A percentile compares a stretch with the other conserved stretches of the same genome.
Evolutionary conservation across 768 basidiomycete genomes (phyloP).

Genomic region (Russula virescens): DNA sequence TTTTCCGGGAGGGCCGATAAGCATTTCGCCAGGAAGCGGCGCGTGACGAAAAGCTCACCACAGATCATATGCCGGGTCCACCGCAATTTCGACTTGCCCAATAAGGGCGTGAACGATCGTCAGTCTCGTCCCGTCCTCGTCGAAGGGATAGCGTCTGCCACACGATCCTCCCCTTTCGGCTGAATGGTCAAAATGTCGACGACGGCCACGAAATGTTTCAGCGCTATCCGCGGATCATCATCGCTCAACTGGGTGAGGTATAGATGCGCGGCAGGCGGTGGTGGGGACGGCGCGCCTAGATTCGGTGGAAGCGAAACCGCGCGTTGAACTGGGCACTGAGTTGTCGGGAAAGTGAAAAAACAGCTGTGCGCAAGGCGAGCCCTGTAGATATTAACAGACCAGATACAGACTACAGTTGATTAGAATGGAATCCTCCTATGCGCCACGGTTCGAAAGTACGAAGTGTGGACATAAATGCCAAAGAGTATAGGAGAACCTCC

Average conservation of each 20-base stretch:
- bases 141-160: slow-evolving; percentile 35
- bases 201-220: slow-evolving; percentile 73
- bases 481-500: too few species aligned
- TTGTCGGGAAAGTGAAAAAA: too few species aligned
- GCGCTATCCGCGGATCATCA: slow-evolving; percentile 64
- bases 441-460: too few species aligned
- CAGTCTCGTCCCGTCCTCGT: slow-evolving; percentile 54
- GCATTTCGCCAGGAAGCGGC: neutral
- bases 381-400: too few species aligned
- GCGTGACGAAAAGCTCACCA: slow-evolving; percentile 52
- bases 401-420: too few species aligned
- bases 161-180: slow-evolving; percentile 69
- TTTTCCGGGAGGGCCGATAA: slow-evolving; percentile 44
- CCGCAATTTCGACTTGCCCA: slow-evolving; percentile 94
- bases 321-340: too few species aligned
- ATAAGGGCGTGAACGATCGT: slow-evolving; percentile 76
- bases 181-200: slow-evolving; percentile 62
- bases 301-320: slow-evolving; percentile 58
- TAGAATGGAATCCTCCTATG: too few species aligned
- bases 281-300: slow-evolving; percentile 50
- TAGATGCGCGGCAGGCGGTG: slow-evolving; percentile 73
- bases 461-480: too few species aligned
- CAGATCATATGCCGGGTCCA: slow-evolving; percentile 84
- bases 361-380: too few species aligned
- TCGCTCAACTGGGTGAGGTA: slow-evolving; percentile 86